Evolutionary conservation across 768 basidiomycete genomes (phyloP).

Genomic region (Russula sp.): DNA sequence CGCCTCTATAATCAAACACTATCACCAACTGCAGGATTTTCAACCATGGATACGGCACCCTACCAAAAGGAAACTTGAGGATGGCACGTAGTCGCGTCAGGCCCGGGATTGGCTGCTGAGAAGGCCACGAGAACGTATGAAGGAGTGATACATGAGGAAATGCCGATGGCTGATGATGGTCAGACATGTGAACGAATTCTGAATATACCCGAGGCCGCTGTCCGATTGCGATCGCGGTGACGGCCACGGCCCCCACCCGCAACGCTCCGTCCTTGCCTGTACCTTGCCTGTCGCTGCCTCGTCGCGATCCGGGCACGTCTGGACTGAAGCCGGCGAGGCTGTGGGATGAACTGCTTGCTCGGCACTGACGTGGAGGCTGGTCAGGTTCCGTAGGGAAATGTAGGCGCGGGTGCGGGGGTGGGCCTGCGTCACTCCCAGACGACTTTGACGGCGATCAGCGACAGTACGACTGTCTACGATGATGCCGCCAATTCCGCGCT

Average conservation of each 20-base stretch:
- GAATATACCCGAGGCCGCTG: too few relatives aligned
- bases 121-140: too few relatives aligned
- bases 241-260: conserved; percentile 11
- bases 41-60: too few relatives aligned
- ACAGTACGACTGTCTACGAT: conserved; percentile 25
- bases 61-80: too few relatives aligned
- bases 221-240: conserved; percentile 1
- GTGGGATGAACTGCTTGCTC: conserved; percentile 25
- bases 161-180: too few relatives aligned
- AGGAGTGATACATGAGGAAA: too few relatives aligned
- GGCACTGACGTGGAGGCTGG: conserved; percentile 10
- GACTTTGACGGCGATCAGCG: conserved; percentile 42
- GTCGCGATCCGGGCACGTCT: conserved; percentile 4
- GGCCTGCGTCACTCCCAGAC: conserved; percentile 41
- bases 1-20: too few relatives aligned
- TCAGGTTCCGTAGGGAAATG: conserved; percentile 1
- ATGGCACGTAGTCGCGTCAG: too few relatives aligned
- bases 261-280: conserved; percentile 27
- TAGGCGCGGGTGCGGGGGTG: neutral
- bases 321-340: conserved; percentile 14
- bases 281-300: neutral
- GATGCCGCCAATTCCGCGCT: conserved; percentile 24
- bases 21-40: too few relatives aligned
- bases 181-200: too few relatives aligned
- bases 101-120: too few relatives aligned